Base-by-base conservation (phyloP, 1,139 yeast genomes). In the Diutina rugosa region DNA sequence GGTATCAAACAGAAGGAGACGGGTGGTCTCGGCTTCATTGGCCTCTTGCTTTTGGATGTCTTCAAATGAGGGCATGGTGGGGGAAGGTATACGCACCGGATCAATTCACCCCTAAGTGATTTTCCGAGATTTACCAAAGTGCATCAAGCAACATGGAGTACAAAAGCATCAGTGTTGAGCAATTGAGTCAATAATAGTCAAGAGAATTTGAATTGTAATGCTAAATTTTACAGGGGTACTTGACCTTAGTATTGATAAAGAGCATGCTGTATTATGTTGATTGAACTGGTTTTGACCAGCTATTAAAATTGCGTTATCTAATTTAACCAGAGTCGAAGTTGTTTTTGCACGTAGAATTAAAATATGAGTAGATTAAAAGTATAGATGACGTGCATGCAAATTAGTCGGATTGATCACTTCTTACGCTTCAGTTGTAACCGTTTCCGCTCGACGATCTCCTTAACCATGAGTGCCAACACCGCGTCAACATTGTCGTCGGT, bases 401-500 rank as follows among this genome's bases (percentile, higher is more conserved):
- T 35, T 5, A 35, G 6, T 5, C 2, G 14, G n/a, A 9, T 12
- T 1, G n/a, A 12, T 29, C 38, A 28, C 21, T 47, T 47, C n/a
- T 26, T 28, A 7, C 38, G 35, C 21, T 47, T 47, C 21, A 14
- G 35, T 47, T 58, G 59, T 2, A 59, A 48, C n/a, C 28, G 41
- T 49, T 55, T 51, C 12, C 78, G 60, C 56, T 83, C 88, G 0
- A 80, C 73, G 18, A 84, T 72, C 61, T 85, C 90, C 59, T 86
- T 68, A 1, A 85, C 72, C 69, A 84, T 71, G 57, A 84, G 65
- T 5, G 85, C 76, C 56, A 85, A 61, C 0, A 79, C 72, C 56
- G 77, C 80, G 57, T 85, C 88, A 8, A 82, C 80, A 57, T 78
- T 76, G 61, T 76, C 75, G 21, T 72, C 71, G 51, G 74, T 73